A percentile compares a stretch with the other conserved stretches of the same genome.
These are phyloP conservation scores for Rhizopus stolonifer DNA, from an alignment of 371 early-diverging fungal species.

Conservation along the genomic window DNA sequence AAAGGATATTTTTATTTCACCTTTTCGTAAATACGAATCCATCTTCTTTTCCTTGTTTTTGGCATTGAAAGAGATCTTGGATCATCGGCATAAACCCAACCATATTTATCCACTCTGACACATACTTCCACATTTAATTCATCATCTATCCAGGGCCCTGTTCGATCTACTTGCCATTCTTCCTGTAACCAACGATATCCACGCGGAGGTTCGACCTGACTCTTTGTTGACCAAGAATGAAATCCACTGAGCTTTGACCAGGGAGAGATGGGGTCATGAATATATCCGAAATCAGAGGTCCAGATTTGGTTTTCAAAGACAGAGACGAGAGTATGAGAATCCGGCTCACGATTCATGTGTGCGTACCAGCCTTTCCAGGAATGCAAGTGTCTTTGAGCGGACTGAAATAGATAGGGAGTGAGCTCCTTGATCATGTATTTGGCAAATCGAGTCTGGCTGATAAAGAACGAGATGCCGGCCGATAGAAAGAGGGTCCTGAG, in stretches of 20 bases:
- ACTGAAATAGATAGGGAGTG: slow-evolving; percentile 19
- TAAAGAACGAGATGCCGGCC: slow-evolving; percentile 15
- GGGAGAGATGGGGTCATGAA: slow-evolving; percentile 13
- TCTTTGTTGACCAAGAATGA: slow-evolving; percentile 12
- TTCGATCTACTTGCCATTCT: slow-evolving; percentile 27
- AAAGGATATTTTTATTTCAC: slow-evolving; percentile 4
- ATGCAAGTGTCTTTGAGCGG: slow-evolving; percentile 5
- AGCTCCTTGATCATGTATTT: slow-evolving; percentile 14
- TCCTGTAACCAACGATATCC: slow-evolving; percentile 22
- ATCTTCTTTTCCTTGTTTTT: slow-evolving; percentile 23
- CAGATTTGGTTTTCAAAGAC: slow-evolving; percentile 32
- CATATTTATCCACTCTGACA: slow-evolving; percentile 26
- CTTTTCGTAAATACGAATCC: slow-evolving; percentile 22
- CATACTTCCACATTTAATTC: slow-evolving; percentile 11
- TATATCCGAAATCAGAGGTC: slow-evolving; percentile 21
- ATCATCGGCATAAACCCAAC: slow-evolving; percentile 35
- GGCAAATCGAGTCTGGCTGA: slow-evolving; percentile 18
- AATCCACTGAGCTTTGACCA: slow-evolving; percentile 27
- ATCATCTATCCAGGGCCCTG: slow-evolving; percentile 30
- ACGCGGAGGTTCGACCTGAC: slow-evolving; percentile 22
- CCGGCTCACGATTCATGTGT: slow-evolving; percentile 13
- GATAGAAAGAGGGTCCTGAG: slow-evolving; percentile 13
- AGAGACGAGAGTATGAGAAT: slow-evolving; percentile 7
- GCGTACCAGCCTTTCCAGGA: slow-evolving; percentile 16
- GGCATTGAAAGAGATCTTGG: slow-evolving; percentile 18